Conservation (phyloP, 169 alveolate genomes). For the Babesia bovis region DNA sequence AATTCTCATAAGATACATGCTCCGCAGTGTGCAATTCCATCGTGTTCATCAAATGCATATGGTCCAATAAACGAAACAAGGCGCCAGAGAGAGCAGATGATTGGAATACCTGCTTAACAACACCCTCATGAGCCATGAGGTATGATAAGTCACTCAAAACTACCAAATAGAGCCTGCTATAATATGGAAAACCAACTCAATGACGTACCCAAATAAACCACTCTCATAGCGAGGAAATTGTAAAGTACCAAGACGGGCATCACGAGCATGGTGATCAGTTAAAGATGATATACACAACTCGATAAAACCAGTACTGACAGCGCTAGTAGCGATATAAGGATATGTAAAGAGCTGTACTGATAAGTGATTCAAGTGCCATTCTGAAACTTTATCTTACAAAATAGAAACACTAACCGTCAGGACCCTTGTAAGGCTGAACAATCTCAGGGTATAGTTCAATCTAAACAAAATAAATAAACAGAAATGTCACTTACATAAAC, state of each 20-base stretch:
- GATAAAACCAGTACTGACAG: constrained; percentile 15
- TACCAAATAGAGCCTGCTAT: constrained; percentile 25
- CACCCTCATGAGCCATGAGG: constrained; percentile 47
- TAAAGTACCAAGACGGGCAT: constrained; percentile 13
- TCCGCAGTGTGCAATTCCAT: constrained; percentile 7
- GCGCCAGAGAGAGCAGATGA: constrained; percentile 13
- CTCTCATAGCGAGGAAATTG: constrained; percentile 44
- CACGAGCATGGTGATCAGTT: constrained; percentile 9
- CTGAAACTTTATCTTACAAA: not conserved
- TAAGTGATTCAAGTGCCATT: constrained; percentile 57
- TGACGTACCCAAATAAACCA: constrained; percentile 31
- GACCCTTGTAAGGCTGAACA: constrained; percentile 43
- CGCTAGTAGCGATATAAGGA: constrained; percentile 38
- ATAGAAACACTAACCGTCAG: constrained; percentile 28
- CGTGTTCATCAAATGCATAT: constrained; percentile 39
- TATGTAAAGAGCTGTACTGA: constrained; percentile 68
- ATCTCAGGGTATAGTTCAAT: constrained; percentile 41
- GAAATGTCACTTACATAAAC: constrained; percentile 33
- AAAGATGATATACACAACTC: constrained; percentile 32
- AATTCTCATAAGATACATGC: constrained; percentile 39
- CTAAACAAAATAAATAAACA: not conserved
- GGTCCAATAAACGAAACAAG: constrained; percentile 27
- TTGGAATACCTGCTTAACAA: constrained; percentile 10
- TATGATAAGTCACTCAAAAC: constrained; percentile 47
- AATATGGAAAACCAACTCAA: not conserved